Evolutionary conservation across 768 basidiomycete species (phyloP).

Genomic region (Hysterangium stoloniferum): DNA sequence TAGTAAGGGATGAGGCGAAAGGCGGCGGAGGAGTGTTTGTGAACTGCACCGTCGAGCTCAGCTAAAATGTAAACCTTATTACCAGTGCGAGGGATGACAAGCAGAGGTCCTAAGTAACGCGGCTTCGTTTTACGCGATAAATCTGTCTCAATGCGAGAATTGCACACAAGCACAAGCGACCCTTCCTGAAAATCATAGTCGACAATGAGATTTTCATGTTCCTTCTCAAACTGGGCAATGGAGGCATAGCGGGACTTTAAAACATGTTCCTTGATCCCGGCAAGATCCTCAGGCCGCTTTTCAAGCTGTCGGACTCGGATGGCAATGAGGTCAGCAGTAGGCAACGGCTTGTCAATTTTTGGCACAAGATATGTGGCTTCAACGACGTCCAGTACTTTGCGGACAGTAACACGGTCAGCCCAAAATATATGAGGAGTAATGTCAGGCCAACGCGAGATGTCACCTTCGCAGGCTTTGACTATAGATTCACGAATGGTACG

Average conservation of each 20-base stretch:
- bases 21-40: constrained; percentile 6
- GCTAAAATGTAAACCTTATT: constrained; percentile 12
- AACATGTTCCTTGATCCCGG: background rate
- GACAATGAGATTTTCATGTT: constrained; percentile 5
- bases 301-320: constrained; percentile 10
- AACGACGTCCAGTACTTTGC: constrained; percentile 23
- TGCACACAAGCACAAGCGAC: constrained; percentile 5
- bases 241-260: background rate
- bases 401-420: constrained; percentile 22
- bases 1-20: constrained; percentile 17
- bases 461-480: constrained; percentile 24
- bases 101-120: constrained; percentile 2
- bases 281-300: constrained; percentile 8
- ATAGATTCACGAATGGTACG: constrained; percentile 22
- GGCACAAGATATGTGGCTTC: constrained; percentile 26
- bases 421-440: constrained; percentile 15
- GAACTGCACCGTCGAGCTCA: constrained; percentile 13
- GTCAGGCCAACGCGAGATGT: constrained; percentile 17
- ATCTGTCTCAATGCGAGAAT: constrained; percentile 7
- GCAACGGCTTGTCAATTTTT: constrained; percentile 8
- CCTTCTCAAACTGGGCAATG: constrained; percentile 16
- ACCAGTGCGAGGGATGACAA: constrained; percentile 2
- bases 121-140: constrained; percentile 12
- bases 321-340: constrained; percentile 14
- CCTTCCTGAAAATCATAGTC: constrained; percentile 5